These are phyloP conservation scores for Cladophialophora exuberans DNA, from an alignment of 2,329 filamentous ascomycete species.

Conservation along the genomic window DNA sequence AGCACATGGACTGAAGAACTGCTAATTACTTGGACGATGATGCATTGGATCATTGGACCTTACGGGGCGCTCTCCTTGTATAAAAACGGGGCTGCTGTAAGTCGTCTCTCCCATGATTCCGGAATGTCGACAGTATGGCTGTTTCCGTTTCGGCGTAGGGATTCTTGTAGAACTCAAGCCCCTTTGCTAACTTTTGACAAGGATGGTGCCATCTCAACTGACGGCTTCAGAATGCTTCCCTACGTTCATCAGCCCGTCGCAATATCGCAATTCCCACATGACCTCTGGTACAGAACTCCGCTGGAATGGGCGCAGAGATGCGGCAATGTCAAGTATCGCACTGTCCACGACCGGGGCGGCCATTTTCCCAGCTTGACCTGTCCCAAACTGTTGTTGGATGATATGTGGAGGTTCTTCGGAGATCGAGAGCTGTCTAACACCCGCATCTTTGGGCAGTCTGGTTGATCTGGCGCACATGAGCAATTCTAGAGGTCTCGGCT, in stretches of 20 bases:
- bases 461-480: too few species aligned
- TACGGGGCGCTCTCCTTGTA: slow-evolving; percentile 29
- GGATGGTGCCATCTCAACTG: slow-evolving; percentile 18
- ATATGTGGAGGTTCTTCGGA: slow-evolving; percentile 52
- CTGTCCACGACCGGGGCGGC: slow-evolving; percentile 46
- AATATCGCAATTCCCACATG: slow-evolving; percentile 23
- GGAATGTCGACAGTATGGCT: background rate
- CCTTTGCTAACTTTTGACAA: too few species aligned
- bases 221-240: slow-evolving; percentile 10
- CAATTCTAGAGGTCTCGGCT: too few species aligned
- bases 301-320: slow-evolving; percentile 20
- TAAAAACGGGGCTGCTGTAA: slow-evolving; percentile 24
- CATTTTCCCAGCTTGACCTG: slow-evolving; percentile 57
- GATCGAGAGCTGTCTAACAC: slow-evolving; percentile 15
- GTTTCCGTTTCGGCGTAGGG: too few species aligned
- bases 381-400: slow-evolving; percentile 49
- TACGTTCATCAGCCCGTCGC: slow-evolving; percentile 23
- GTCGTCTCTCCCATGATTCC: background rate
- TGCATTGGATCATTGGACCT: slow-evolving; percentile 35
- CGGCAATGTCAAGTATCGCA: slow-evolving; percentile 17
- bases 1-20: slow-evolving; percentile 33
- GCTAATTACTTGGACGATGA: slow-evolving; percentile 37
- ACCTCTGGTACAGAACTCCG: slow-evolving; percentile 23
- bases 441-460: slow-evolving; percentile 8
- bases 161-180: too few species aligned